Evolutionary conservation across 2,329 filamentous ascomycete genomes (phyloP), one percentile per base, ranked within the genome.

Genomic region (Pestalotiopsis sp.): DNA sequence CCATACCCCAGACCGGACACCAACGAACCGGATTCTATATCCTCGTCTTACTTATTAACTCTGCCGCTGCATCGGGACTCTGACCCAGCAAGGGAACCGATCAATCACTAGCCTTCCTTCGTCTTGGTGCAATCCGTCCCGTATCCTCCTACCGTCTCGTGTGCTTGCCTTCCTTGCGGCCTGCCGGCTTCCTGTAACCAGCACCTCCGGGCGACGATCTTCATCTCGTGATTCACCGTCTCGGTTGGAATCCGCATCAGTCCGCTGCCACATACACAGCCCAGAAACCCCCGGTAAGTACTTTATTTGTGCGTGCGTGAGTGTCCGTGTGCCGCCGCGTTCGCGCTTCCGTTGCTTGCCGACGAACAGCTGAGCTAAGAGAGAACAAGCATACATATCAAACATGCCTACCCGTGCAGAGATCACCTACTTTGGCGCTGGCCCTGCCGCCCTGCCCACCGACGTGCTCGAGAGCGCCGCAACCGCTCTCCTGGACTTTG

Each of bases 351-450:
- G 45, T 6, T 52, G 14, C 45, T 17, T 23, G 45, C 45, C 45
- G n/a, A 52, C n/a, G 45, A 7, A 52, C 17, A 52, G 45, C 45
- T 52, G 20, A 52, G 12, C 41, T 45, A 17, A n/a, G 17, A n/a
- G 45, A 23, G n/a, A 52, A 52, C 14, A 6, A 52, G 20, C 31
- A 36, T 36, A 36, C 31, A n/a, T n/a, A 52, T 11, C 45, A 17
- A n/a, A 52, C 17, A 66, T 66, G 65, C 65, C 65, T 75, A 84
- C 88, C 72, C 87, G 93, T 81, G 85, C 89, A 74, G 91, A 95
- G 72, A 89, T 96, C 78, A 88, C 91, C 73, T 96, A 97, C 82
- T 97, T 97, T 75, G 94, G 95, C 70, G 95, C 95, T 66, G 95
- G 95, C 71, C 95, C 95, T 63, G 94, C 95, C n/a, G 85, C 90